phyloP scores from a whole-genome alignment of 371 early-diverging fungal genomes.

The Chytridium lagenaria region DNA sequence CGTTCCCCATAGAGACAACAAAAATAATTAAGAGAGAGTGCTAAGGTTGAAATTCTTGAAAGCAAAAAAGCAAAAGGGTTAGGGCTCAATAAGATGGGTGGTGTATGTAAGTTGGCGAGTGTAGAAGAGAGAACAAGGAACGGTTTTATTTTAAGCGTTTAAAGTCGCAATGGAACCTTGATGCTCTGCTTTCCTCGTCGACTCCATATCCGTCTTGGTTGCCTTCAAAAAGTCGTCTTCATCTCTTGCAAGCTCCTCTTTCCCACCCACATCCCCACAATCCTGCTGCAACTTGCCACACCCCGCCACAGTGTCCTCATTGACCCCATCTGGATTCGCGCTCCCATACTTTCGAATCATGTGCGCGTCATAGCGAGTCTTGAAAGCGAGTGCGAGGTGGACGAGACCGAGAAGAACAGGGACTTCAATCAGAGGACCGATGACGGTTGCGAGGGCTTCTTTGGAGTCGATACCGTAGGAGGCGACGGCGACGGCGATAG shows the following conservation, averaged over 20 bases:
- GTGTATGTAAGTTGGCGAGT: too few species aligned
- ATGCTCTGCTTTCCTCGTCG: neutral
- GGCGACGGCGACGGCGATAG: slow-evolving; percentile 77
- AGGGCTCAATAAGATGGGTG: too few species aligned
- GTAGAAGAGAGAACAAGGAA: too few species aligned
- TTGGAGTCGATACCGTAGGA: slow-evolving; percentile 70
- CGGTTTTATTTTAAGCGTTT: too few species aligned
- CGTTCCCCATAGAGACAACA: too few species aligned
- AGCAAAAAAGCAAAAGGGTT: too few species aligned
- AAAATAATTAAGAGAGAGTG: too few species aligned
- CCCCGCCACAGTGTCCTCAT: too few species aligned
- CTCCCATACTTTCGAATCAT: neutral
- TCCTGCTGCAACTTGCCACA: too few species aligned
- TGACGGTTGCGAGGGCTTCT: slow-evolving; percentile 71
- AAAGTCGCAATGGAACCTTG: neutral
- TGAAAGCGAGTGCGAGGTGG: slow-evolving; percentile 28
- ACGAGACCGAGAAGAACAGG: slow-evolving; percentile 66
- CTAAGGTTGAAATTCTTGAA: too few species aligned
- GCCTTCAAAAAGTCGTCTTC: neutral
- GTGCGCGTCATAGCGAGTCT: slow-evolving; percentile 20
- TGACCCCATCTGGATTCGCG: slow-evolving; percentile 5
- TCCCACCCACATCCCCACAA: too few species aligned
- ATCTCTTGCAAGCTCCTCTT: neutral
- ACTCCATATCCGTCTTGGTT: neutral
- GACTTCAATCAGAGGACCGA: slow-evolving; percentile 81